A percentile compares a stretch with the other conserved stretches of the same genome.
Conservation (phyloP, 768 basidiomycete genomes). For the Serendipita sp. region DNA sequence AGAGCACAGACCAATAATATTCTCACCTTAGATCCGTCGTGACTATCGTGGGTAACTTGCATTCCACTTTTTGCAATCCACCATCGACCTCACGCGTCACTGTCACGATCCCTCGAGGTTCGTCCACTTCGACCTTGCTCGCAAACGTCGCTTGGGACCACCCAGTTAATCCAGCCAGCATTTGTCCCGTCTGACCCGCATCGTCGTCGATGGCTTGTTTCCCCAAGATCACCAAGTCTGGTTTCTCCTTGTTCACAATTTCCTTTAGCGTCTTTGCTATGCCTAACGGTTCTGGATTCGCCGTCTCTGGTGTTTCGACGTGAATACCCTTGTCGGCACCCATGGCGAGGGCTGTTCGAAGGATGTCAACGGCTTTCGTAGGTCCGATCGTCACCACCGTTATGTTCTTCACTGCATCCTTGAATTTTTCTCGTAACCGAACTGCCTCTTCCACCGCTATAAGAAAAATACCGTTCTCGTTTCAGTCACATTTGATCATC, state of each 20-base stretch:
- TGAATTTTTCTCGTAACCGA: slow-evolving; percentile 72
- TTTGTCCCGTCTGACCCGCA: slow-evolving; percentile 87
- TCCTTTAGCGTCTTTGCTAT: slow-evolving; percentile 75
- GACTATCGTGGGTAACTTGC: slow-evolving; percentile 65
- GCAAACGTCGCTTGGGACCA: slow-evolving; percentile 96
- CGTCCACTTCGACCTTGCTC: slow-evolving; percentile 63
- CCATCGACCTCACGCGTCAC: slow-evolving; percentile 91
- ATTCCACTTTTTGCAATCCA: slow-evolving; percentile 67
- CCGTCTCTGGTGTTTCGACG: slow-evolving; percentile 62
- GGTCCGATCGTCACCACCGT: slow-evolving; percentile 91
- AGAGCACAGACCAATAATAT: neutral
- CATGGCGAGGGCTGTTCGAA: slow-evolving; percentile 95
- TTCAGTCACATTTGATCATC: neutral
- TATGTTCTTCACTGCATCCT: slow-evolving; percentile 65
- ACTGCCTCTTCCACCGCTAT: slow-evolving; percentile 94
- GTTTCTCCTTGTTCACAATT: slow-evolving; percentile 42
- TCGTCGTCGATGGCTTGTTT: slow-evolving; percentile 99
- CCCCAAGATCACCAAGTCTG: slow-evolving; percentile 86
- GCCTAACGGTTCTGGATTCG: slow-evolving; percentile 72
- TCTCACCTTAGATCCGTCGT: slow-evolving; percentile 84
- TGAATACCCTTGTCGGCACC: slow-evolving; percentile 90
- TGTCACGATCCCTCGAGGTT: slow-evolving; percentile 40
- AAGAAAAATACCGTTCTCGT: neutral
- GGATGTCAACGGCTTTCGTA: slow-evolving; percentile 70
- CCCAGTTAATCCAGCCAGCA: slow-evolving; percentile 81